Evolutionary conservation across 345 rosid species (phyloP).

Genomic region (Geranium brycei): DNA sequence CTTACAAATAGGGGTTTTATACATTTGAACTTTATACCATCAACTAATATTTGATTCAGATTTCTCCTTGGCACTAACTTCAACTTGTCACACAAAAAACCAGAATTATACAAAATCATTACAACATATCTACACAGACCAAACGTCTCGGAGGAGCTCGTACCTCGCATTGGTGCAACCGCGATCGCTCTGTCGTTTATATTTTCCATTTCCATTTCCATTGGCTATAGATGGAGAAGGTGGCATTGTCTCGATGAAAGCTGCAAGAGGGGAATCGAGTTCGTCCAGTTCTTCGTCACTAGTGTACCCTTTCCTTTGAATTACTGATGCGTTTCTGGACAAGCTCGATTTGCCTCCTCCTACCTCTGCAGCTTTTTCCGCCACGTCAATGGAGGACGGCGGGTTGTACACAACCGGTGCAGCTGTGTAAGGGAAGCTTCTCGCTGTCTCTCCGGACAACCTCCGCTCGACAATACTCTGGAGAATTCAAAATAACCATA

Average conservation of each 20-base stretch:
- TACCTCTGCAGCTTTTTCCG: conserved; percentile 51
- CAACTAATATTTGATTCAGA: background rate
- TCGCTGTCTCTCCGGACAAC: conserved; percentile 30
- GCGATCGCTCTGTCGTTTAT: conserved; percentile 8
- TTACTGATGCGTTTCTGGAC: conserved; percentile 40
- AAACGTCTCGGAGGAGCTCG: conserved; percentile 71
- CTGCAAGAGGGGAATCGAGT: conserved; percentile 57
- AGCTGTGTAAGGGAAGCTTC: conserved; percentile 68
- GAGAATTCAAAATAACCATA: conserved; percentile 2
- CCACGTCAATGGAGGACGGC: conserved; percentile 47
- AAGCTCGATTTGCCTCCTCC: conserved; percentile 23
- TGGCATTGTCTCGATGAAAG: conserved; percentile 38
- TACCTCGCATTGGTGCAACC: conserved; percentile 43
- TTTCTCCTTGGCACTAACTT: too few species aligned
- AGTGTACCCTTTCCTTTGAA: conserved; percentile 85
- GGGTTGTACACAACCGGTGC: conserved; percentile 46
- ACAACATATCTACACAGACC: conserved; percentile 33
- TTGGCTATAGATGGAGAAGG: conserved; percentile 20
- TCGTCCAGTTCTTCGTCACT: conserved; percentile 89
- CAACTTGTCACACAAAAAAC: conserved; percentile 1
- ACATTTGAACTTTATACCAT: too few species aligned
- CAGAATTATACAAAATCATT: conserved; percentile 5
- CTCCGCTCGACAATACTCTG: conserved; percentile 52
- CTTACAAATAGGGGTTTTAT: too few species aligned
- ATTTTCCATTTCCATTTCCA: conserved; percentile 19